A percentile compares a stretch with the other conserved stretches of the same genome.
phyloP scores from a whole-genome alignment of 495 filamentous ascomycete species.

The Penicillium coprophilum region DNA sequence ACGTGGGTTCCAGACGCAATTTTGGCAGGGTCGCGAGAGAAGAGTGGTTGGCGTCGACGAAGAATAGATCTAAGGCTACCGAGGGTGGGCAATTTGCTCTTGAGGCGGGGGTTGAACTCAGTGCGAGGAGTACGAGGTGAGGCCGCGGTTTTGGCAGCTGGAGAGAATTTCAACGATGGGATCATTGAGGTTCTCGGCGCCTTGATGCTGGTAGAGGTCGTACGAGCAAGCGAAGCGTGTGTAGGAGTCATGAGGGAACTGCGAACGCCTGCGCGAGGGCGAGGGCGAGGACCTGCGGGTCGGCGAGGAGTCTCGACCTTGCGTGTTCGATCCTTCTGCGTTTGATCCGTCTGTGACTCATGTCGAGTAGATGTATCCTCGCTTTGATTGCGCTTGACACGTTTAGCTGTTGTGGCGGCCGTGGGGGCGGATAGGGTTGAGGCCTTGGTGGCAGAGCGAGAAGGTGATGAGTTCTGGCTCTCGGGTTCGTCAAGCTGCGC shows the following conservation, averaged over 20 bases:
- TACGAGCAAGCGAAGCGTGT: slow-evolving; percentile 70
- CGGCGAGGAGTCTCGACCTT: slow-evolving; percentile 39
- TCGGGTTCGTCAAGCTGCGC: slow-evolving; percentile 64
- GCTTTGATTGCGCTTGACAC: slow-evolving; percentile 56
- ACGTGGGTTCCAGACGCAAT: slow-evolving; percentile 61
- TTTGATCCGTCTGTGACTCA: neutral
- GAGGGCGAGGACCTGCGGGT: slow-evolving; percentile 41
- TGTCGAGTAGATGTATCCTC: slow-evolving; percentile 60
- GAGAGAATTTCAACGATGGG: slow-evolving; percentile 52
- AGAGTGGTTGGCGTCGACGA: slow-evolving; percentile 58
- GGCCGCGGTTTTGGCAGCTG: slow-evolving; percentile 41
- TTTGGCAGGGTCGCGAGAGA: slow-evolving; percentile 59
- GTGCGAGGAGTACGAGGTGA: slow-evolving; percentile 48
- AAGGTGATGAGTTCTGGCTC: slow-evolving; percentile 26
- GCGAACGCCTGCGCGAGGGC: slow-evolving; percentile 28
- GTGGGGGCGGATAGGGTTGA: slow-evolving; percentile 27
- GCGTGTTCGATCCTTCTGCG: slow-evolving; percentile 24
- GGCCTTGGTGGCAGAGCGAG: slow-evolving; percentile 42
- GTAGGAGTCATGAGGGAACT: slow-evolving; percentile 73
- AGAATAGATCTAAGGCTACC: slow-evolving; percentile 60
- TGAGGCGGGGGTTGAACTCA: slow-evolving; percentile 49
- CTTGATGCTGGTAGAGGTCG: slow-evolving; percentile 54
- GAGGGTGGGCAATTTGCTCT: slow-evolving; percentile 42
- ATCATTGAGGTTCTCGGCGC: slow-evolving; percentile 53
- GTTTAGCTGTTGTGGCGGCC: slow-evolving; percentile 52